phyloP scores from a whole-genome alignment of 441 rosid species.

The Populus tomentosa region DNA sequence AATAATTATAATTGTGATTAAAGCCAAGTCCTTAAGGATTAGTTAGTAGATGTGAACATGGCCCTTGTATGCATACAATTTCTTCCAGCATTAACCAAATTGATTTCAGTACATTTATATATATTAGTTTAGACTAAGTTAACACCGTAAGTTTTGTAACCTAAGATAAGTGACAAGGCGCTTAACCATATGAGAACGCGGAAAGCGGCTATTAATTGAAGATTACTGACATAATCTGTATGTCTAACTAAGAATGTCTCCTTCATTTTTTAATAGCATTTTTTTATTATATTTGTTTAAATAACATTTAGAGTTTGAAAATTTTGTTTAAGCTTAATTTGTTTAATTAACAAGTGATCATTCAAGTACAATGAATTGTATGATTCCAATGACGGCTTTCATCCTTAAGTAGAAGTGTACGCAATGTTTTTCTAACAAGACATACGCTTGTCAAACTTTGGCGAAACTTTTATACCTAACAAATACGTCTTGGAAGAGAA shows the following conservation, averaged over 20 bases:
- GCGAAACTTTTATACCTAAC: constrained; percentile 34
- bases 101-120: too few relatives aligned
- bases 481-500: constrained; percentile 5
- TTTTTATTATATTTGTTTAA: too few relatives aligned
- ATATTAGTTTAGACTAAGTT: background rate
- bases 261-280: background rate
- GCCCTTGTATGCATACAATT: background rate
- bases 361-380: constrained; percentile 26
- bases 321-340: background rate
- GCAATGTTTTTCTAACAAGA: constrained; percentile 8
- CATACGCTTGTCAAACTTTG: constrained; percentile 24
- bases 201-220: background rate
- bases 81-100: background rate
- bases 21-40: background rate
- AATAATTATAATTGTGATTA: background rate
- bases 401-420: background rate
- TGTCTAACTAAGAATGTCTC: background rate
- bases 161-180: background rate
- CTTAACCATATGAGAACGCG: background rate
- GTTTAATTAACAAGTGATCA: background rate
- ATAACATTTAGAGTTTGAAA: background rate
- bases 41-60: background rate
- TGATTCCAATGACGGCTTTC: background rate
- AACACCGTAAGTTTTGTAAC: background rate
- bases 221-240: background rate